These are phyloP conservation scores for Auricularia auricula-judae DNA, from an alignment of 768 basidiomycete species.

Conservation along the genomic window DNA sequence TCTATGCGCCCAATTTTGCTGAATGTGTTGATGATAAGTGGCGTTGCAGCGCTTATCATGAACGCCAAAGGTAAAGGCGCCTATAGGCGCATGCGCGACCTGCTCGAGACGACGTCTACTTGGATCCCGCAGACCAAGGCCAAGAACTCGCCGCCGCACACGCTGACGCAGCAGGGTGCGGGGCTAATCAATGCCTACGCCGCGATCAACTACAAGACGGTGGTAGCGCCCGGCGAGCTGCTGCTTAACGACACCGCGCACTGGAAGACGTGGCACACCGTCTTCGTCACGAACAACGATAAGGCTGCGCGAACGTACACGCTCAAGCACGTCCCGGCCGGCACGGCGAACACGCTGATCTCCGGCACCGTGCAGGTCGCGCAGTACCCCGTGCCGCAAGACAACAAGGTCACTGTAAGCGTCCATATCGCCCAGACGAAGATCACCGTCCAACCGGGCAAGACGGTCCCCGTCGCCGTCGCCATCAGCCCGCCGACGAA, in stretches of 20 bases:
- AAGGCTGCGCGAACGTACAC: conserved; percentile 1
- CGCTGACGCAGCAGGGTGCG: background rate
- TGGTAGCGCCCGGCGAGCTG: conserved; percentile 22
- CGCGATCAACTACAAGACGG: conserved; percentile 17
- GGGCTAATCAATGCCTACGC: conserved; percentile 9
- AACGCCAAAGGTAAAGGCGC: conserved; percentile 3
- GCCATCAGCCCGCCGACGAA: conserved; percentile 36
- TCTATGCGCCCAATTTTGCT: too few relatives aligned
- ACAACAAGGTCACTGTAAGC: background rate
- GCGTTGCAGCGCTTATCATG: conserved; percentile 3
- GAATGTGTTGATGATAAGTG: background rate
- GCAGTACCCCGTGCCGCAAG: background rate
- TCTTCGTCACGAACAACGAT: conserved; percentile 1
- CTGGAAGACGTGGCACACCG: background rate
- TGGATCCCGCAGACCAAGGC: background rate
- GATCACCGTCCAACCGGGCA: conserved; percentile 36
- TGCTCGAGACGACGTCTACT: background rate
- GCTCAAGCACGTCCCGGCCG: background rate
- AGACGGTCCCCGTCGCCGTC: conserved; percentile 29
- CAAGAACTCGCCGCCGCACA: background rate
- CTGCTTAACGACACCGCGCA: conserved; percentile 20
- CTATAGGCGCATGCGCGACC: conserved; percentile 3
- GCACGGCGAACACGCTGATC: conserved; percentile 1
- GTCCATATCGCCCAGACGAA: background rate
- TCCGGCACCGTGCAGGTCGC: background rate